Evolutionary conservation across 2,329 filamentous ascomycete genomes (phyloP), one percentile per base, ranked within the genome.

Genomic region (Colletotrichum simmondsii): DNA sequence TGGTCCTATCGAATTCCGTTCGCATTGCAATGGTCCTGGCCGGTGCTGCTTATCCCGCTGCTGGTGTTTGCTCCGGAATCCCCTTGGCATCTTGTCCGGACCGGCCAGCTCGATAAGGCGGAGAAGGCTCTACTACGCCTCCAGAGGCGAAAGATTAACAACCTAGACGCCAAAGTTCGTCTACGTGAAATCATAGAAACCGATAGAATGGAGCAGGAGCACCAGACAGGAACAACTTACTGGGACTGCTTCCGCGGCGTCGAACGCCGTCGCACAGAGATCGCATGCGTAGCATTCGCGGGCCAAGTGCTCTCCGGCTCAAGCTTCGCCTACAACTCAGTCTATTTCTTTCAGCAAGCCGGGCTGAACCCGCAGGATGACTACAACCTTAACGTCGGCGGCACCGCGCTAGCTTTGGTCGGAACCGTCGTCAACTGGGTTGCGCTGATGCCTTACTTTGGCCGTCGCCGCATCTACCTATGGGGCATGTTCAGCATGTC

Each of bases 1-100:
- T 87, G 84, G 83, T 82, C 83, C 0, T 89, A 86, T 75, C 80
- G 83, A 7, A 85, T 84, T 11, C 86, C 86, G 0, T 88, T 86
- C 67, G 86, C 82, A 0, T 65, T 88, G 0, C 86, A 88, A 72
- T 88, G 87, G 87, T 76, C 83, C 4, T 89, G 85, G 82, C 85
- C 86, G 0, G 78, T 83, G 1, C 78, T 84, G 1, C 77, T 88
- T 2, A 72, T 87, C 4, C 75, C 83, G 0, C 76, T 80, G 2
- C 77, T 86, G 2, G 74, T 77, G 11, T 84, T 87, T 35, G 84
- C 85, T 1, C 87, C 87, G 0, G 86, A 88, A 67, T 85, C 83
- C 1, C 87, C 87, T 0, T 81, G 83, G 81, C 85, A 81, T 79
- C 79, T 83, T 12, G 80, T 85, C 12, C 79, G 84, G 7, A 78